Percentiles rank a stretch among this genome's conserved stretches.
phyloP scores from a whole-genome alignment of 164 flowering plant genomes.

The Saururus chinensis region DNA sequence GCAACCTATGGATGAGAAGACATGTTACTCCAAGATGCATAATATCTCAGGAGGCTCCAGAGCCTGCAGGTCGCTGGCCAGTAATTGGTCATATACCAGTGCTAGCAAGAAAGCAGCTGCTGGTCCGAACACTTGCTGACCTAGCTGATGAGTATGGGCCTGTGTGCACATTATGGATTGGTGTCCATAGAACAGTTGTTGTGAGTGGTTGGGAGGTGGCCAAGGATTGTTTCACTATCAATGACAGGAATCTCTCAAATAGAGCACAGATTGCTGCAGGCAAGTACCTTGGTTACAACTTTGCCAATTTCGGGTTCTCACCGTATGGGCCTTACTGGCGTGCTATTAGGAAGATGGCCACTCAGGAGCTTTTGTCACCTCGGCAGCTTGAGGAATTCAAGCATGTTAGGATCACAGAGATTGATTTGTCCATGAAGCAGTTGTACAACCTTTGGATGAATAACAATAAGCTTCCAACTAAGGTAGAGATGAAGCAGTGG shows the following conservation, averaged over 20 bases:
- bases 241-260: background rate
- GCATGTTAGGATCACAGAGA: background rate
- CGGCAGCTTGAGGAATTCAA: background rate
- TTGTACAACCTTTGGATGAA: background rate
- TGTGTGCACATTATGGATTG: background rate
- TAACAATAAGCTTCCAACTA: background rate
- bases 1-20: no score
- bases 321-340: conserved; percentile 4
- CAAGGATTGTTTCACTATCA: background rate
- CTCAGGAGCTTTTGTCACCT: background rate
- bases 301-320: conserved; percentile 1
- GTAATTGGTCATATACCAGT: background rate
- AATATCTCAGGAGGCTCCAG: background rate
- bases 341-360: background rate
- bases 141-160: background rate
- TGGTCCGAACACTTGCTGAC: background rate
- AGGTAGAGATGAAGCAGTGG: conserved; percentile 18
- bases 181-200: background rate
- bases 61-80: background rate
- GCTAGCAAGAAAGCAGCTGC: background rate
- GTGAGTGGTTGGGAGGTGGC: background rate
- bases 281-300: conserved; percentile 4
- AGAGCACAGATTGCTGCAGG: background rate
- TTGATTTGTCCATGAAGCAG: background rate
- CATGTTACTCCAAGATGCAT: no score